Base-by-base conservation (phyloP, 2,329 filamentous ascomycete genomes). In the Microascus cirrosus region DNA sequence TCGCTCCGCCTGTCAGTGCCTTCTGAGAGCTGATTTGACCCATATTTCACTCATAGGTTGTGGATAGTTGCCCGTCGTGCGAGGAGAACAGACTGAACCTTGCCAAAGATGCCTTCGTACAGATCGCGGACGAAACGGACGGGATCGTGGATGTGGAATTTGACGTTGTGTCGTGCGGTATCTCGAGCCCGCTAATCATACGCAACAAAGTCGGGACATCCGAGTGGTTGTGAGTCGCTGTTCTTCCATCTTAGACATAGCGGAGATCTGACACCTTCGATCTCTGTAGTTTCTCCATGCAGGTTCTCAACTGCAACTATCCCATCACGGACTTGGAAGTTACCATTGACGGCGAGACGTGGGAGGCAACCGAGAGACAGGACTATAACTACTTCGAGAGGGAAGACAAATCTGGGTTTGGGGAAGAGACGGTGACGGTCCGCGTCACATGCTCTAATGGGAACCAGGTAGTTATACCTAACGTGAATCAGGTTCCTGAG, bases 391-490 rank as follows among this genome's bases (percentile, higher is more conserved):
- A 59, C 60, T 65, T 63, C 56, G 62, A 65, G 60, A 60, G 55
- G 50, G 60, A 60, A 12, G 58, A 61, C 5, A 59, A 59, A 36
- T 61, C 58, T n/a, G 63, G 63, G 12, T 65, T 62, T 53, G 57
- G 51, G 10, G 58, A 59, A 25, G 62, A 65, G 32, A 56, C 36
- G 7, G 61, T 65, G 11, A 60, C 56, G 20, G 58, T 65, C 2
- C 58, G 62, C 15, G 55, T 65, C 11, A 62, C 59, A 6, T 64
- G 62, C 55, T 62, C 63, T 34, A 65, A 65, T 55, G 62, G 62
- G n/a, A 59, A 59, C 39, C 59, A 60, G 51, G 61, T 65, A 3
- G 56, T 63, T 3, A 42, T 63, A 13, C 63, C 59, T 6, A 60
- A 63, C 4, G 60, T 65, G 12, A 61, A 56, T 42, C 59, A 53